Evolutionary conservation across 2,329 filamentous ascomycete genomes (phyloP), one percentile per base, ranked within the genome.

Genomic region (Fusarium robinianum): DNA sequence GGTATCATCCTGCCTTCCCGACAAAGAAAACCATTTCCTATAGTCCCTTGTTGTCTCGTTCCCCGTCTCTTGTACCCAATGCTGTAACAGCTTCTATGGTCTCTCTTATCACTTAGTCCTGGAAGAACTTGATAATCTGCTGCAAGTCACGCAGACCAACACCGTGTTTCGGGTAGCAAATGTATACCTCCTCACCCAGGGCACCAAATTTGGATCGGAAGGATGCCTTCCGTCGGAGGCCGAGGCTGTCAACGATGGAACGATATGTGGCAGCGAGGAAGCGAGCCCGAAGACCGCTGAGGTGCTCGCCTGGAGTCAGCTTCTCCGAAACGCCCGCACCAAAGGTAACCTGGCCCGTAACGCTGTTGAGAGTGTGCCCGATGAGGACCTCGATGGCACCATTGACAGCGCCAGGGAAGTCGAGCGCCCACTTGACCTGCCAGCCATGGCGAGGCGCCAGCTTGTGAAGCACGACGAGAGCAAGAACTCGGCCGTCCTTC

Each of bases 341-440:
- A 63, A 96, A 96, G 0, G 91, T 96, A 32, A 95, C 86, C 26
- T 75, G 68, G 23, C 75, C 73, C 1, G 72, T 71, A 36, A 81
- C 67, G 26, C 64, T 62, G 6, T 67, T 62, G 48, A 95, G 77
- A 1, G 86, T 81, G 63, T 85, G 79, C 24, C 87, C 82, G 58
- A 95, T 87, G 26, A 94, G 80, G 26, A 85, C 79, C 72, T 96
- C 91, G 52, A 96, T 96, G 22, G 88, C 85, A 32, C 91, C 91
- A 30, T 83, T 88, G n/a, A 91, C 87, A 1, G 90, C 81, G 17
- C 81, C 83, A 0, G 90, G 91, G 76, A 96, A 96, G 69, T 96
- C 90, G 41, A 96, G 82, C n/a, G 87, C 88, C 75, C 94, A 96
- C 74, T 96, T 96, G 65, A 96, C 85, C 73, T 96, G 91, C 83